phyloP scores from a whole-genome alignment of 257 asterid species.

The Phtheirospermum japonicum region DNA sequence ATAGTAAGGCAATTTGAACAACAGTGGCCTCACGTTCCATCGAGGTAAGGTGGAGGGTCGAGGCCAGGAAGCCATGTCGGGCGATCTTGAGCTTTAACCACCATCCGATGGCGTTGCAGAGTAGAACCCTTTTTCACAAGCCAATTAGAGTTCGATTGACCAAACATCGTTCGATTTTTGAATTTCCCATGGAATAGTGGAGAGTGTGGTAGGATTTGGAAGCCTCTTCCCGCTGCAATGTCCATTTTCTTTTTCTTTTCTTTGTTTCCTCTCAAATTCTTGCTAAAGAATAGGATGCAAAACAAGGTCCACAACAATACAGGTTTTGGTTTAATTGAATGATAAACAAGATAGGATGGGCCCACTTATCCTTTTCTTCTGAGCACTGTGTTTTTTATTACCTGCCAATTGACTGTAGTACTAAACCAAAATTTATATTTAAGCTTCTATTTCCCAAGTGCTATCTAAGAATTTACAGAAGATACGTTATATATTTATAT shows the following conservation, averaged over 20 bases:
- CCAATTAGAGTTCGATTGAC: constrained; percentile 31
- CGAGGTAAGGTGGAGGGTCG: constrained; percentile 85
- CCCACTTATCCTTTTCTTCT: constrained; percentile 48
- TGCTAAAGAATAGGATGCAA: constrained; percentile 17
- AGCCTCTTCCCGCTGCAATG: constrained; percentile 46
- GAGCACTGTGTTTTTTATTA: not conserved
- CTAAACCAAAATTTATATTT: too few relatives aligned
- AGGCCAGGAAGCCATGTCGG: constrained; percentile 96
- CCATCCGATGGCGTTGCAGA: constrained; percentile 26
- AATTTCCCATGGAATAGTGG: constrained; percentile 35
- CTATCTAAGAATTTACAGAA: too few relatives aligned
- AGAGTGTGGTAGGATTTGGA: constrained; percentile 47
- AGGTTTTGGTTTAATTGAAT: constrained; percentile 26
- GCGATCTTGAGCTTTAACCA: constrained; percentile 60
- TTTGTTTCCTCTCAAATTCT: constrained; percentile 10
- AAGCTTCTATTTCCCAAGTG: too few relatives aligned
- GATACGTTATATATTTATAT: too few relatives aligned
- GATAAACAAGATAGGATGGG: constrained; percentile 43
- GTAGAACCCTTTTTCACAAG: constrained; percentile 32
- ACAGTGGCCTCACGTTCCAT: constrained; percentile 67
- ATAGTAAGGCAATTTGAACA: not conserved
- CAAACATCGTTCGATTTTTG: constrained; percentile 29
- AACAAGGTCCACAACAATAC: constrained; percentile 31
- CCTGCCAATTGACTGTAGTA: too few relatives aligned
- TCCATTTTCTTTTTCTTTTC: constrained; percentile 37